Evolutionary conservation across 305 asterid species (phyloP).

Genomic region (Rubia tinctorum): DNA sequence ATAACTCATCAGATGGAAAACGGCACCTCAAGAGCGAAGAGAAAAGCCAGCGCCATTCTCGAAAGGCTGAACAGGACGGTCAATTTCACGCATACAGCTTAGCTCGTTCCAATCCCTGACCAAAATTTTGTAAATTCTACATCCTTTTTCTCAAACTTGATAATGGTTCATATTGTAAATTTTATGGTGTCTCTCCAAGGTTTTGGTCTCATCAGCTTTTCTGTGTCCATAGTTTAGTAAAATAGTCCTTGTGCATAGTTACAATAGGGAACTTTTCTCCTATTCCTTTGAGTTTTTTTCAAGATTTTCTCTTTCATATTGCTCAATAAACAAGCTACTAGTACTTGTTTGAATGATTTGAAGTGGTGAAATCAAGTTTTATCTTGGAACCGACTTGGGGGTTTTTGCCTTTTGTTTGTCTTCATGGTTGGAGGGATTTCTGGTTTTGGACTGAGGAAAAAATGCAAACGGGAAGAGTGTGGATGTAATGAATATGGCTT

Average conservation of each 20-base stretch:
- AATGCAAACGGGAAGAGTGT: conserved; percentile 24
- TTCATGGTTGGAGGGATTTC: neutral
- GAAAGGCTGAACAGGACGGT: conserved; percentile 38
- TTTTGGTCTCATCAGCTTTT: conserved; percentile 10
- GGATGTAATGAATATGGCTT: conserved; percentile 23
- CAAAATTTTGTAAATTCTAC: conserved; percentile 39
- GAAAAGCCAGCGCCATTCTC: conserved; percentile 48
- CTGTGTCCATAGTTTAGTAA: conserved; percentile 15
- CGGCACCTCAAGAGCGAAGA: conserved; percentile 51
- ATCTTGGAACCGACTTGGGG: conserved; percentile 4
- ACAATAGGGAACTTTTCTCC: conserved; percentile 21
- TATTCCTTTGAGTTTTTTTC: neutral
- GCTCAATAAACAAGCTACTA: neutral
- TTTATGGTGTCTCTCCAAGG: conserved; percentile 17
- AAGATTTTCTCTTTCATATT: conserved; percentile 4
- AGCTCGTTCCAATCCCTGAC: conserved; percentile 4
- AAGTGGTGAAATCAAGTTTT: neutral
- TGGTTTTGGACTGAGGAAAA: conserved; percentile 4
- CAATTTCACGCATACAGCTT: conserved; percentile 43
- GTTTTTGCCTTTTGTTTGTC: neutral
- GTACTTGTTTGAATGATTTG: conserved; percentile 1
- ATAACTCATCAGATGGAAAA: conserved; percentile 35
- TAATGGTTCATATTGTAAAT: conserved; percentile 31
- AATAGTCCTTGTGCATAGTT: conserved; percentile 29
- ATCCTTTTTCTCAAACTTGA: conserved; percentile 10